These are phyloP conservation scores for Rubia peregrina DNA, from an alignment of 305 asterid genomes.

Conservation along the genomic window DNA sequence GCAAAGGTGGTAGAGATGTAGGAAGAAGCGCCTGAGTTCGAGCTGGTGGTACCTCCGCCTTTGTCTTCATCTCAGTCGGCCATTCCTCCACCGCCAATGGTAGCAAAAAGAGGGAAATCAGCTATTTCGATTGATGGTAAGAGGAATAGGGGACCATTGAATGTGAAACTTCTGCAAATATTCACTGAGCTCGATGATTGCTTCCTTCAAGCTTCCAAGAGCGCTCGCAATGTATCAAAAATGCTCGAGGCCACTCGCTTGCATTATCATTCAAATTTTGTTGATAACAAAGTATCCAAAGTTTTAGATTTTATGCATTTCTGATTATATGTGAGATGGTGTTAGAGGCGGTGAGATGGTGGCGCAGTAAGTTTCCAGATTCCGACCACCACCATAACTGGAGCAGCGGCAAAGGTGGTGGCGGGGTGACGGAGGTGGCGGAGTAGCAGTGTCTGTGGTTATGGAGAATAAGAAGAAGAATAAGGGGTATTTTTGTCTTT, in stretches of 20 bases:
- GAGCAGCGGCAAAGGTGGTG: too few relatives aligned
- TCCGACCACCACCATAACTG: too few relatives aligned
- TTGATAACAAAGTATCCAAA: conserved; percentile 63
- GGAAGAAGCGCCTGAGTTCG: too few relatives aligned
- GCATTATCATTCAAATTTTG: conserved; percentile 94
- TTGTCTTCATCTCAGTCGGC: conserved; percentile 39
- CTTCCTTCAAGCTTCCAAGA: conserved; percentile 80
- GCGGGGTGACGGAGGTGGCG: too few relatives aligned
- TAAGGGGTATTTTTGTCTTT: too few relatives aligned
- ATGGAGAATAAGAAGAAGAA: too few relatives aligned
- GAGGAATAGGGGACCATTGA: conserved; percentile 35
- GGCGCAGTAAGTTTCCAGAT: too few relatives aligned
- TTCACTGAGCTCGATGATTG: conserved; percentile 77
- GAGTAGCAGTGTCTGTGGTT: too few relatives aligned
- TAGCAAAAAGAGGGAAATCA: conserved; percentile 50
- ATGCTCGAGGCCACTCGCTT: conserved; percentile 93
- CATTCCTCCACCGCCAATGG: conserved; percentile 28
- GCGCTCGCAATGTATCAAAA: conserved; percentile 86
- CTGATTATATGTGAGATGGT: too few relatives aligned
- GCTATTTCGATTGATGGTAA: conserved; percentile 46
- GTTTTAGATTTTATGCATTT: neutral
- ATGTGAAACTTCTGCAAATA: conserved; percentile 49
- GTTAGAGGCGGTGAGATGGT: too few relatives aligned
- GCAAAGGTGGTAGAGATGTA: too few relatives aligned
- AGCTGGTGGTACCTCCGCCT: conserved; percentile 17